Percentiles rank a stretch among this genome's conserved stretches.
Evolutionary conservation across 2,329 filamentous ascomycete species (phyloP).

Genomic region (Chrysosporium queenslandicum): DNA sequence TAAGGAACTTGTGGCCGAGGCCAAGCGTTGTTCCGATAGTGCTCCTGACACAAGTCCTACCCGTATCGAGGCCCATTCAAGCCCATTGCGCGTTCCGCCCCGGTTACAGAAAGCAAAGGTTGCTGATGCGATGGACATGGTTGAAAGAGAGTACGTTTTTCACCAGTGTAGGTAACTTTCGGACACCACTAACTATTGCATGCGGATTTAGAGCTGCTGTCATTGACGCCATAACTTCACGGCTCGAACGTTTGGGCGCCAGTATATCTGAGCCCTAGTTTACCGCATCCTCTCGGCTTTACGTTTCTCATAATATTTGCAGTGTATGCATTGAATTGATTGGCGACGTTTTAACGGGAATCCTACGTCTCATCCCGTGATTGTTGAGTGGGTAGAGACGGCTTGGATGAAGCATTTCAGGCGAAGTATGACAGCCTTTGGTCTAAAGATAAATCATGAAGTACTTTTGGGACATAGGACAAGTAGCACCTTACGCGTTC

Average conservation of each 20-base stretch:
- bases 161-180: not conserved
- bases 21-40: conserved; percentile 24
- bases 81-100: conserved; percentile 31
- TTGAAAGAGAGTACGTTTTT: conserved; percentile 39
- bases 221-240: conserved; percentile 36
- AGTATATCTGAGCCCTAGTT: conserved; percentile 14
- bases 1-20: conserved; percentile 29
- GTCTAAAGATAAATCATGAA: too few species aligned
- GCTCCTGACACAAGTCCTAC: conserved; percentile 16
- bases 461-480: too few species aligned
- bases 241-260: conserved; percentile 33
- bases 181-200: conserved; percentile 12
- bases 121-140: conserved; percentile 41
- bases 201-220: conserved; percentile 30
- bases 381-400: too few species aligned
- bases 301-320: too few species aligned
- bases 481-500: too few species aligned
- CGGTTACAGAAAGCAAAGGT: conserved; percentile 39
- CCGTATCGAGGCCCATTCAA: conserved; percentile 14
- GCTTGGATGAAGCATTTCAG: not conserved
- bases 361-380: too few species aligned
- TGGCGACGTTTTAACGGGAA: too few species aligned
- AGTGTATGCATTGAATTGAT: too few species aligned
- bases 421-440: too few species aligned
- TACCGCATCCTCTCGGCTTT: not conserved